These are phyloP conservation scores for Colletotrichum spinosum DNA, from an alignment of 2,329 filamentous ascomycete genomes.

Conservation along the genomic window DNA sequence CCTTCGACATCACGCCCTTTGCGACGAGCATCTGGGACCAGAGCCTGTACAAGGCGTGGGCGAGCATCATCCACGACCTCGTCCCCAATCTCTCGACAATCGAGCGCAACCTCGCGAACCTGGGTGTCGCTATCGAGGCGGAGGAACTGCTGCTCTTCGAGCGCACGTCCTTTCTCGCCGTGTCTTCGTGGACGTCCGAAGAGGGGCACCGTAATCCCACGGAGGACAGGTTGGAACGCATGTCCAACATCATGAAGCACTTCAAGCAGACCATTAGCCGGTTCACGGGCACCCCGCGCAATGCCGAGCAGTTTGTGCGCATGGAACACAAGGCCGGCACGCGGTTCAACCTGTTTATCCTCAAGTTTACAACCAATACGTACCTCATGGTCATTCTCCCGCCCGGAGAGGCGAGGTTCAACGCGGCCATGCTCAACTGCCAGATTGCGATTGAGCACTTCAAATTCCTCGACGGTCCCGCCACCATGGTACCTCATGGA, in stretches of 20 bases:
- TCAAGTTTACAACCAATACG: slow-evolving; percentile 96
- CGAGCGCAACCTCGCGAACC: slow-evolving; percentile 83
- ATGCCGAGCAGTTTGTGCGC: slow-evolving; percentile 82
- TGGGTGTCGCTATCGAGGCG: slow-evolving; percentile 88
- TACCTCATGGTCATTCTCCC: slow-evolving; percentile 94
- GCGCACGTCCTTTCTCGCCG: slow-evolving; percentile 93
- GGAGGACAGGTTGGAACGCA: slow-evolving; percentile 90
- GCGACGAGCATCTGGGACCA: slow-evolving; percentile 99
- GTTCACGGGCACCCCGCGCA: slow-evolving; percentile 83
- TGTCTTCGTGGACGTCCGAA: slow-evolving; percentile 88
- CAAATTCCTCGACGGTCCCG: slow-evolving; percentile 69
- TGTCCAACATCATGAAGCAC: slow-evolving; percentile 97
- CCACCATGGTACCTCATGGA: slow-evolving; percentile 38
- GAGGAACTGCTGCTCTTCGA: slow-evolving; percentile 96
- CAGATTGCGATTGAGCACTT: slow-evolving; percentile 88
- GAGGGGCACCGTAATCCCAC: slow-evolving; percentile 85
- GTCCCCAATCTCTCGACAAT: slow-evolving; percentile 94
- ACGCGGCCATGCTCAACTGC: slow-evolving; percentile 90
- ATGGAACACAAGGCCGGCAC: slow-evolving; percentile 83
- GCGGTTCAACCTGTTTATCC: slow-evolving; percentile 92
- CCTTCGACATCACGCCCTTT: slow-evolving; percentile 85
- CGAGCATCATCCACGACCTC: slow-evolving; percentile 95
- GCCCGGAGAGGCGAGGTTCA: slow-evolving; percentile 91
- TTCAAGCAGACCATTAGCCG: slow-evolving; percentile 89
- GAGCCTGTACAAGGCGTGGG: slow-evolving; percentile 97